phyloP scores from a whole-genome alignment of 768 basidiomycete species.

The Tulasnella sp. region DNA sequence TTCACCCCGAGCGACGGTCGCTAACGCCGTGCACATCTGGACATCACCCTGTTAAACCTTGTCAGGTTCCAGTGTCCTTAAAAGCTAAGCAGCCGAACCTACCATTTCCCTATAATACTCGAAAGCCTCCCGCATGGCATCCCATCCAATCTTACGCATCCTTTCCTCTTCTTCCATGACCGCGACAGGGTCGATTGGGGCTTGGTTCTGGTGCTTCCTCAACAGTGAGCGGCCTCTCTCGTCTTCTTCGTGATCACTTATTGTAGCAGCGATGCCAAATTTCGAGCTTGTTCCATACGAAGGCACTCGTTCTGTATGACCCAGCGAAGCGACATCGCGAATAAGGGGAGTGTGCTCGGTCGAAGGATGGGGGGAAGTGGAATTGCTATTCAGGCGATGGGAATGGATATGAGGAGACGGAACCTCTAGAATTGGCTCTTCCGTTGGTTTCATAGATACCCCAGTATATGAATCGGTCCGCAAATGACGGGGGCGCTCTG shows the following conservation, averaged over 20 bases:
- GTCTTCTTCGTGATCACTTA: conserved; percentile 4
- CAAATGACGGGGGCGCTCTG: neutral
- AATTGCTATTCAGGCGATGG: conserved; percentile 12
- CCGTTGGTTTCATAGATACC: neutral
- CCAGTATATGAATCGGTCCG: neutral
- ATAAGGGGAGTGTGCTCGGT: neutral
- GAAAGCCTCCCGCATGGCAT: conserved; percentile 45
- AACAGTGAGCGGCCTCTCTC: neutral
- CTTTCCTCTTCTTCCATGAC: conserved; percentile 40
- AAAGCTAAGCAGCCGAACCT: neutral
- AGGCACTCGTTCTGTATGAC: neutral
- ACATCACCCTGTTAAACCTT: conserved; percentile 54
- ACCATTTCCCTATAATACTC: conserved; percentile 61
- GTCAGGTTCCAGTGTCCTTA: neutral
- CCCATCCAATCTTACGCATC: conserved; percentile 50
- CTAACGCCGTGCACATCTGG: conserved; percentile 70
- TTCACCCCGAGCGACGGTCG: conserved; percentile 53
- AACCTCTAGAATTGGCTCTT: conserved; percentile 6
- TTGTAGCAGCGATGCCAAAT: neutral
- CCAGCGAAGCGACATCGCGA: neutral
- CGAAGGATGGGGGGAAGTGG: conserved; percentile 2
- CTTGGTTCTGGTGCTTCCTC: neutral
- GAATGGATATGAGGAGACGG: neutral
- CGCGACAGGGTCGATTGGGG: neutral
- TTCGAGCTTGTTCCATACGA: neutral